A percentile compares a stretch with the other conserved stretches of the same genome.
Conservation (phyloP, 768 basidiomycete genomes). For the Hericium coralloides region DNA sequence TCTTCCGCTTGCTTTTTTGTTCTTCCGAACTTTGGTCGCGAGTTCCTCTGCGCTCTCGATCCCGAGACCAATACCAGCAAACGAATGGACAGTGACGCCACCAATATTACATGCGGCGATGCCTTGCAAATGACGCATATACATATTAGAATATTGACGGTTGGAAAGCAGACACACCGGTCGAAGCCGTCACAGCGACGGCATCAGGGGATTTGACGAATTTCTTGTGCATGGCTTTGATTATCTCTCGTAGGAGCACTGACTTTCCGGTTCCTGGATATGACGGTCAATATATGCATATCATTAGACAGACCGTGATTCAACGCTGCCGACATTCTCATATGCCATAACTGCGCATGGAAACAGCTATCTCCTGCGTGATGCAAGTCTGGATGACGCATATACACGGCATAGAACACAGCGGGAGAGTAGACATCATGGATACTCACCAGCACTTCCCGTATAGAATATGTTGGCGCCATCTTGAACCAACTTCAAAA, state of each 20-base stretch:
- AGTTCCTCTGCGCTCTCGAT: slow-evolving; percentile 54
- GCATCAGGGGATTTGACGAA: slow-evolving; percentile 50
- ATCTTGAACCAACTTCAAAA: slow-evolving; percentile 67
- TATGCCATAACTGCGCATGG: not conserved
- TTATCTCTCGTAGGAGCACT: slow-evolving; percentile 87
- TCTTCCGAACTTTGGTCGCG: slow-evolving; percentile 60
- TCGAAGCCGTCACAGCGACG: slow-evolving; percentile 91
- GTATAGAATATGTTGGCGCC: slow-evolving; percentile 88
- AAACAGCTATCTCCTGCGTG: not conserved
- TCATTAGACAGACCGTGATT: not conserved
- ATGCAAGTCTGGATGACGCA: not conserved
- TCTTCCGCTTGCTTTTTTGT: slow-evolving; percentile 70
- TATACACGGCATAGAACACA: slow-evolving; percentile 4
- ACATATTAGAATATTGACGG: not conserved
- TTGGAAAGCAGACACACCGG: slow-evolving; percentile 38
- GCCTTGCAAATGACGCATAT: slow-evolving; percentile 29
- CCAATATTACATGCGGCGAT: slow-evolving; percentile 98
- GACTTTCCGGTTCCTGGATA: slow-evolving; percentile 89
- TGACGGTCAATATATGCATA: not conserved
- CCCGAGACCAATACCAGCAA: slow-evolving; percentile 89
- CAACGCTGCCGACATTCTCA: not conserved
- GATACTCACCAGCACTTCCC: slow-evolving; percentile 79
- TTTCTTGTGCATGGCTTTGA: slow-evolving; percentile 56
- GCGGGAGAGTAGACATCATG: slow-evolving; percentile 1
- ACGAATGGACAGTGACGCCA: slow-evolving; percentile 91